Conservation (phyloP, 1,284 basidiomycete genomes). For the Porodaedalea pini region DNA sequence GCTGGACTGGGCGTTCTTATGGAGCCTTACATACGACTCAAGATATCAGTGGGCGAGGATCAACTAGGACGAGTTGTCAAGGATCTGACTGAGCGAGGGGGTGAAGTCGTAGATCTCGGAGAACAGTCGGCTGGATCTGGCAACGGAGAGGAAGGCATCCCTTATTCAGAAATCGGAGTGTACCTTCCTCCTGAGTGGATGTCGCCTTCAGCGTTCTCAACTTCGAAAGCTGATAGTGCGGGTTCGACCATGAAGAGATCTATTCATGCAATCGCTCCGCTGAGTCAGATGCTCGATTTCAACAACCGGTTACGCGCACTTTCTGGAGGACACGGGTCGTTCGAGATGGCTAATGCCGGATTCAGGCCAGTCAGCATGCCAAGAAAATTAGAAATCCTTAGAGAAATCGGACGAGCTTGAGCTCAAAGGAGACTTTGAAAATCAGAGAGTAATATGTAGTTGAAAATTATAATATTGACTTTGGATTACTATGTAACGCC, state of each 20-base stretch:
- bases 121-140: conserved; percentile 36
- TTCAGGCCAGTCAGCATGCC: conserved; percentile 62
- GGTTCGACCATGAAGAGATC: conserved; percentile 49
- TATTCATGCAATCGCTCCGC: conserved; percentile 69
- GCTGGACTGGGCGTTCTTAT: conserved; percentile 66
- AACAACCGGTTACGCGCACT: conserved; percentile 74
- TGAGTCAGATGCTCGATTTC: conserved; percentile 79
- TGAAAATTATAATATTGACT: not conserved
- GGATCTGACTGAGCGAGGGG: conserved; percentile 72
- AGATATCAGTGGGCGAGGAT: conserved; percentile 61
- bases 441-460: not conserved
- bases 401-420: conserved; percentile 70
- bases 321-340: conserved; percentile 77
- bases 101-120: conserved; percentile 65
- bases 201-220: conserved; percentile 60
- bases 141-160: conserved; percentile 44
- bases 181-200: conserved; percentile 72
- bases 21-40: conserved; percentile 70
- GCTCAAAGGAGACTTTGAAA: conserved; percentile 17
- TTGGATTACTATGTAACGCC: conserved; percentile 42
- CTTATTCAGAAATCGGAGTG: conserved; percentile 55
- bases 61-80: conserved; percentile 70
- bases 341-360: conserved; percentile 75
- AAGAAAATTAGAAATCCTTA: conserved; percentile 65
- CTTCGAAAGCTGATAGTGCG: conserved; percentile 28